These are phyloP conservation scores for Alternaria sp. DNA, from an alignment of 2,329 filamentous ascomycete species.

Conservation along the genomic window DNA sequence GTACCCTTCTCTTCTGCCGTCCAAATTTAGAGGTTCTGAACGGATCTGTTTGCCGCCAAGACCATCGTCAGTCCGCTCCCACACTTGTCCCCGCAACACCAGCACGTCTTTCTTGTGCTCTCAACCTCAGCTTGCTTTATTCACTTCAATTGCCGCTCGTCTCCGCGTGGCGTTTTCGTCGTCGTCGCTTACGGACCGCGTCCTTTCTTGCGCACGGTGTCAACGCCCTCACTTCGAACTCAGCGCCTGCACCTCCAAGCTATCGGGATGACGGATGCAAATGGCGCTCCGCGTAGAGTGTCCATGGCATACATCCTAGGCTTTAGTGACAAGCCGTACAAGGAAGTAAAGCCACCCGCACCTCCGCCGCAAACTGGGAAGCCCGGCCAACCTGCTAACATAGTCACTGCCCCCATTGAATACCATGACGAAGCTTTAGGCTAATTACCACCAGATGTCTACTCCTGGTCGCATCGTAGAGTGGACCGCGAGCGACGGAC, in stretches of 20 bases:
- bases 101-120: neutral
- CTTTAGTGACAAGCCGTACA: conserved; percentile 39
- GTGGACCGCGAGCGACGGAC: conserved; percentile 44
- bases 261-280: conserved; percentile 20
- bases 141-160: neutral
- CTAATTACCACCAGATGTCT: conserved; percentile 18
- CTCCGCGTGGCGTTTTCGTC: neutral
- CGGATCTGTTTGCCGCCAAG: conserved; percentile 13
- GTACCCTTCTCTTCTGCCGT: neutral
- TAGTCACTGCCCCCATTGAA: conserved; percentile 9
- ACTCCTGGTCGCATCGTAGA: conserved; percentile 37
- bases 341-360: conserved; percentile 21
- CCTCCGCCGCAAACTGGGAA: conserved; percentile 2
- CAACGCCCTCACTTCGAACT: neutral
- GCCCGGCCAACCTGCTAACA: conserved; percentile 14
- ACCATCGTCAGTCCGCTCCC: conserved; percentile 7
- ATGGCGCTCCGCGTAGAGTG: conserved; percentile 18
- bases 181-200: neutral
- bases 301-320: conserved; percentile 39
- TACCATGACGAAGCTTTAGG: neutral
- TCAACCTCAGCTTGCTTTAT: neutral
- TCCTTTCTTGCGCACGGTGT: neutral
- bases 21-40: neutral
- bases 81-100: neutral
- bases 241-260: neutral